These are phyloP conservation scores for Craterostigma plantagineum DNA, from an alignment of 257 asterid genomes.

Conservation along the genomic window DNA sequence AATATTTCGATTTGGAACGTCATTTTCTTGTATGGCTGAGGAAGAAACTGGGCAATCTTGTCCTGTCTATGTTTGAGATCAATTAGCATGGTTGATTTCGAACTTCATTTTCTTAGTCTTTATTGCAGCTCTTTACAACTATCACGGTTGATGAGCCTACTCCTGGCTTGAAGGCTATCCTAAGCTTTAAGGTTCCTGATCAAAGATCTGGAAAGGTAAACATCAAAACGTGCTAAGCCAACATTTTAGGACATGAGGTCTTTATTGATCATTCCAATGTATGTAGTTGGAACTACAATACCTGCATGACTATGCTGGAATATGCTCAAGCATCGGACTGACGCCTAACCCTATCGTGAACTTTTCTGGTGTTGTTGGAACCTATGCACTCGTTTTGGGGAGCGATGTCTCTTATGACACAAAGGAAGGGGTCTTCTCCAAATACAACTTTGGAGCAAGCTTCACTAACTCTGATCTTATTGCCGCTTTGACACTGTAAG, in stretches of 20 bases:
- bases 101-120: neutral
- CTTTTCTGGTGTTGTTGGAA: slow-evolving; percentile 30
- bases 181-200: slow-evolving; percentile 27
- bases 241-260: no score
- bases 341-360: slow-evolving; percentile 27
- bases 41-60: neutral
- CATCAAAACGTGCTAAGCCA: neutral
- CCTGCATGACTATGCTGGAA: slow-evolving; percentile 29
- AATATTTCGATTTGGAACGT: neutral
- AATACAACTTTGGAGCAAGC: slow-evolving; percentile 30
- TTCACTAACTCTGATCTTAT: slow-evolving; percentile 25
- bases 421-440: slow-evolving; percentile 25
- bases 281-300: slow-evolving; percentile 34
- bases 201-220: slow-evolving; percentile 32
- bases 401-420: slow-evolving; percentile 34
- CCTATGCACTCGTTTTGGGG: slow-evolving; percentile 16
- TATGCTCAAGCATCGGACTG: slow-evolving; percentile 27
- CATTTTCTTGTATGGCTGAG: neutral
- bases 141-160: slow-evolving; percentile 22
- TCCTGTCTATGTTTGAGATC: neutral
- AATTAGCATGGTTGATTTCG: neutral
- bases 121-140: slow-evolving; percentile 22
- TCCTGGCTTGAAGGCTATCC: slow-evolving; percentile 23
- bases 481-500: slow-evolving; percentile 25
- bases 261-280: neutral